A percentile compares a stretch with the other conserved stretches of the same genome.
phyloP scores from a whole-genome alignment of 1,284 basidiomycete species.

The Ceratobasidium sp. region DNA sequence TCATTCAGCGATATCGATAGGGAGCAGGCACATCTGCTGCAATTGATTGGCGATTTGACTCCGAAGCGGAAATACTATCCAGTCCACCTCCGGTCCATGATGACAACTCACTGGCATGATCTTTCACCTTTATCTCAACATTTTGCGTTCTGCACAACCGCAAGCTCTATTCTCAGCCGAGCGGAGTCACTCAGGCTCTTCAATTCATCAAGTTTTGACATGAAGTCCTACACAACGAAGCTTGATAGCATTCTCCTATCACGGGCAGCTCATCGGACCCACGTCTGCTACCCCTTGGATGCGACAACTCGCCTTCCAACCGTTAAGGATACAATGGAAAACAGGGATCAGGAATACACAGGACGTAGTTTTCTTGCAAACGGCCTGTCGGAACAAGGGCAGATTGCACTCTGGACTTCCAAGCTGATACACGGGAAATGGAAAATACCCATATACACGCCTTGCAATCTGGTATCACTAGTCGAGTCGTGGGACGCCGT shows the following conservation, averaged over 20 bases:
- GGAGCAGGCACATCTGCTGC: constrained; percentile 53
- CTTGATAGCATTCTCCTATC: background rate
- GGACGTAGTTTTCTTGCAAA: background rate
- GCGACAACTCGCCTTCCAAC: background rate
- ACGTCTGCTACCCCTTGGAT: constrained; percentile 11
- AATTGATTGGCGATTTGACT: constrained; percentile 53
- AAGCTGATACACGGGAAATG: background rate
- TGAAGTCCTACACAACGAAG: background rate
- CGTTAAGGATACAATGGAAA: background rate
- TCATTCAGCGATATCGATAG: constrained; percentile 56
- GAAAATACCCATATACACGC: background rate
- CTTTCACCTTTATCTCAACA: constrained; percentile 53
- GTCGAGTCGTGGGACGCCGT: constrained; percentile 6
- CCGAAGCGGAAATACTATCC: constrained; percentile 58
- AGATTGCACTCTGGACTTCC: constrained; percentile 2
- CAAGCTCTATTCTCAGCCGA: background rate
- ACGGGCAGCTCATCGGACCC: constrained; percentile 16
- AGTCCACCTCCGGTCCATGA: constrained; percentile 55
- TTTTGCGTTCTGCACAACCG: constrained; percentile 47
- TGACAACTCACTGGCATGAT: constrained; percentile 55
- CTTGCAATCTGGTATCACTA: background rate
- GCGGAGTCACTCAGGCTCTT: constrained; percentile 19
- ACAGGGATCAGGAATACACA: background rate
- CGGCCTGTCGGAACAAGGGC: background rate
- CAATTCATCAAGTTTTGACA: constrained; percentile 7